Conservation (phyloP, 1,284 basidiomycete genomes). For the Trichosporon sp. region DNA sequence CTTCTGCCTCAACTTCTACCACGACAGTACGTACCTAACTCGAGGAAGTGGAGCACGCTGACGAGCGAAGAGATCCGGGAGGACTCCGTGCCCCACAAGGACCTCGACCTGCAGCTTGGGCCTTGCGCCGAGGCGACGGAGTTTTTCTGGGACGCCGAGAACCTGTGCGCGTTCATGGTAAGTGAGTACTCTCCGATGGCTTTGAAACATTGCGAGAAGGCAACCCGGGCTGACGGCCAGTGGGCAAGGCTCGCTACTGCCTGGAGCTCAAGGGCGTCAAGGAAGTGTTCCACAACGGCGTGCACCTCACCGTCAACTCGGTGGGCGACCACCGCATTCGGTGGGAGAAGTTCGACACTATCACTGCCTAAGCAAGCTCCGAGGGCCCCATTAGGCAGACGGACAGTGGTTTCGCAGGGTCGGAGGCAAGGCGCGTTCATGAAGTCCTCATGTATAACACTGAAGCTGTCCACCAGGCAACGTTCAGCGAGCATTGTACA, state of each 20-base stretch:
- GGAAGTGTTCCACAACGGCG: background rate
- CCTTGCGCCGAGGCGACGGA: background rate
- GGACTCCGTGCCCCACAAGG: background rate
- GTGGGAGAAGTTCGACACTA: background rate
- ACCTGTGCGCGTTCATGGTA: background rate
- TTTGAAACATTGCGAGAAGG: no score
- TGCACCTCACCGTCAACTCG: background rate
- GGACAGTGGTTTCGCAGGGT: no score
- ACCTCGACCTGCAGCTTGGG: background rate
- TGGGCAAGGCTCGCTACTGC: background rate
- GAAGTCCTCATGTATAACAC: no score
- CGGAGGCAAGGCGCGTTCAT: no score
- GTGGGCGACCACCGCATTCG: background rate
- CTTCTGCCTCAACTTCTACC: background rate
- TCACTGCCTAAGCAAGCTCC: no score
- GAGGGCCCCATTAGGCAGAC: no score
- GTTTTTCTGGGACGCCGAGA: background rate
- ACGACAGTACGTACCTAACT: no score
- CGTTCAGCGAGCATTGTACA: no score
- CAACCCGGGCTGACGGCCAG: background rate
- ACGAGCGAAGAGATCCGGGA: background rate
- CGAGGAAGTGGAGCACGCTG: background rate
- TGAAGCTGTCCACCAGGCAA: no score
- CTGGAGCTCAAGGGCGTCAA: background rate
- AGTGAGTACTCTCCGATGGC: background rate